Conservation (phyloP, 1,284 basidiomycete species). For the Puccinia novopanici region DNA sequence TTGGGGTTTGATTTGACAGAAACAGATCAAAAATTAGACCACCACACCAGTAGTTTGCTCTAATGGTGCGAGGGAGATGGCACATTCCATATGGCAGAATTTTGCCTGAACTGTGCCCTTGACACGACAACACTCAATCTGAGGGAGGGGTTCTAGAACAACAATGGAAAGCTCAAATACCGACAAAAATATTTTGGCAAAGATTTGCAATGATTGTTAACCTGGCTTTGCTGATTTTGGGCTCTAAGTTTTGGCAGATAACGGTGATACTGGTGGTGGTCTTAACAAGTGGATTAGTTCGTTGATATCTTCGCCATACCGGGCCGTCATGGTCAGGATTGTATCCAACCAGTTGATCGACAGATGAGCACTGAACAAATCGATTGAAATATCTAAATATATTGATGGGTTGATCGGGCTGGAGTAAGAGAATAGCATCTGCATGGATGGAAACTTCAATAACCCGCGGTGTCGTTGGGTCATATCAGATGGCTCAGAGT, state of each 20-base stretch:
- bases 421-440: conserved; percentile 13
- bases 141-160: conserved; percentile 27
- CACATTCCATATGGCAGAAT: conserved; percentile 21
- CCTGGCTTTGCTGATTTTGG: background rate
- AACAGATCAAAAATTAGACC: conserved; percentile 28
- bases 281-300: conserved; percentile 33
- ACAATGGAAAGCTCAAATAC: conserved; percentile 35
- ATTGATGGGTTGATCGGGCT: conserved; percentile 4
- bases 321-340: conserved; percentile 34
- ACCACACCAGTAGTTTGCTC: conserved; percentile 1
- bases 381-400: conserved; percentile 20
- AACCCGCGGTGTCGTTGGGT: conserved; percentile 19
- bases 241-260: conserved; percentile 3
- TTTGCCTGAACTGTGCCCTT: conserved; percentile 24
- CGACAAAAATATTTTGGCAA: conserved; percentile 16
- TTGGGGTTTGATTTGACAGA: conserved; percentile 32
- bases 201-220: conserved; percentile 8
- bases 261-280: background rate
- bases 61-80: conserved; percentile 32
- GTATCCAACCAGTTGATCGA: conserved; percentile 41
- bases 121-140: conserved; percentile 26
- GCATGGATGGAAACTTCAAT: conserved; percentile 30
- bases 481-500: background rate
- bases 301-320: conserved; percentile 41
- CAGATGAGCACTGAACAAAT: conserved; percentile 35